Conservation (phyloP, 2,329 filamentous ascomycete genomes). For the Diaporthe australafricana region DNA sequence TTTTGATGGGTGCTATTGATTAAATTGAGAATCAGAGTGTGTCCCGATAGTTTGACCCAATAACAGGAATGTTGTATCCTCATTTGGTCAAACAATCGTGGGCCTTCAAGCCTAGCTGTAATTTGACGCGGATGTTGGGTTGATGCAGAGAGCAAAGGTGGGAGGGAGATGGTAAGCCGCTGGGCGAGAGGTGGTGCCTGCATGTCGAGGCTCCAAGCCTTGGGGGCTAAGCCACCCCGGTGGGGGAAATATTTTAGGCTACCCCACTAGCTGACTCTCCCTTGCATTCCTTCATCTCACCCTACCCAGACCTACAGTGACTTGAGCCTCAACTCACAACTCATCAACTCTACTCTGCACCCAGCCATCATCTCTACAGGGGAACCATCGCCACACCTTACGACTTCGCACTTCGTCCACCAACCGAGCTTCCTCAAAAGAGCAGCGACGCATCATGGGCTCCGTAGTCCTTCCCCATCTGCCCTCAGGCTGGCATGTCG, state of each 20-base stretch:
- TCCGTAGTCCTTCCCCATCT: slow-evolving; percentile 94
- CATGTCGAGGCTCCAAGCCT: neutral
- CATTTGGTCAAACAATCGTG: too few species aligned
- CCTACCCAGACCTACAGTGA: slow-evolving; percentile 1
- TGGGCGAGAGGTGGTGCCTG: neutral
- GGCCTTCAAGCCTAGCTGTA: neutral
- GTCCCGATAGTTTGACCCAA: too few species aligned
- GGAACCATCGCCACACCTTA: neutral
- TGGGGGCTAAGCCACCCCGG: neutral
- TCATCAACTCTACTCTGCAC: neutral
- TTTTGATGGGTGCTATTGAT: too few species aligned
- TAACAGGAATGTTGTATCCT: too few species aligned
- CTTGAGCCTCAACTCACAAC: slow-evolving; percentile 14
- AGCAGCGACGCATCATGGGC: slow-evolving; percentile 61
- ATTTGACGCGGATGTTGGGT: neutral
- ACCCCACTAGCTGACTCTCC: neutral
- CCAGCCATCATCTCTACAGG: neutral
- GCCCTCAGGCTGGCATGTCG: slow-evolving; percentile 94
- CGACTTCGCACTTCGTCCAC: too few species aligned
- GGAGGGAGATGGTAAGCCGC: neutral
- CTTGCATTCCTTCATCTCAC: slow-evolving; percentile 2
- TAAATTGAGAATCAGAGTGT: too few species aligned
- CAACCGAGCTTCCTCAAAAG: too few species aligned
- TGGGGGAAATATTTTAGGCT: neutral
- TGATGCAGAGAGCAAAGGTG: neutral